Evolutionary conservation across 805 yeast genomes (phyloP).

Genomic region (Lachancea sp.): DNA sequence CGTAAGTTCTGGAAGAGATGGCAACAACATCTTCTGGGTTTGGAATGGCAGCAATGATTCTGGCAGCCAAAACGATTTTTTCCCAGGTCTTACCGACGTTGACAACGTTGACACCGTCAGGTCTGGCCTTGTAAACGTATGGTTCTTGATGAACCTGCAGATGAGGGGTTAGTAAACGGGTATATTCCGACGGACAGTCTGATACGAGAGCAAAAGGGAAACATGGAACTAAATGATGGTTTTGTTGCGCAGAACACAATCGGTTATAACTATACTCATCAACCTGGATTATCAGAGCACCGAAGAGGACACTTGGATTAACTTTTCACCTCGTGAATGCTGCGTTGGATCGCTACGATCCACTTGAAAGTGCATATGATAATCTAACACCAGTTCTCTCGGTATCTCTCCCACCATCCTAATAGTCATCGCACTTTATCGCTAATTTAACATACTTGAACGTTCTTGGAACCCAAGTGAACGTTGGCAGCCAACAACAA

Average conservation of each 20-base stretch:
- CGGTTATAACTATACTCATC: too few species aligned
- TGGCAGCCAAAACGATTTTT: conserved; percentile 98
- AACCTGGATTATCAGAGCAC: too few species aligned
- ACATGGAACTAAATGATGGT: too few species aligned
- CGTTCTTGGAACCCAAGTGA: conserved; percentile 99
- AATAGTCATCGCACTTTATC: neutral
- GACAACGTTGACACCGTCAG: conserved; percentile 98
- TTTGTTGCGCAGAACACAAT: too few species aligned
- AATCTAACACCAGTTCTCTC: neutral
- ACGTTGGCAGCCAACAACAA: conserved; percentile 98
- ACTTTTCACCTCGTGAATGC: too few species aligned
- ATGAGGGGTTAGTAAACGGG: conserved; percentile 6
- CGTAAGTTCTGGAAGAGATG: conserved; percentile 97
- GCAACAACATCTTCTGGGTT: conserved; percentile 98
- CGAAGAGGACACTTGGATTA: too few species aligned
- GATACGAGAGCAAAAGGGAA: conserved; percentile 1
- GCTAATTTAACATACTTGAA: conserved; percentile 67
- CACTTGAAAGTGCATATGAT: neutral
- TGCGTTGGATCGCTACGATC: too few species aligned
- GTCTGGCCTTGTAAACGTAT: conserved; percentile 96
- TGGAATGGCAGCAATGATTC: conserved; percentile 99
- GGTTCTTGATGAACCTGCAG: conserved; percentile 87
- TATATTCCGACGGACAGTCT: neutral
- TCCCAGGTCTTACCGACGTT: conserved; percentile 99
- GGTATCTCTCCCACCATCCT: neutral